Percentiles rank a stretch among this genome's conserved stretches.
Evolutionary conservation across 1,284 basidiomycete species (phyloP).

Genomic region (Fomes fomentarius): DNA sequence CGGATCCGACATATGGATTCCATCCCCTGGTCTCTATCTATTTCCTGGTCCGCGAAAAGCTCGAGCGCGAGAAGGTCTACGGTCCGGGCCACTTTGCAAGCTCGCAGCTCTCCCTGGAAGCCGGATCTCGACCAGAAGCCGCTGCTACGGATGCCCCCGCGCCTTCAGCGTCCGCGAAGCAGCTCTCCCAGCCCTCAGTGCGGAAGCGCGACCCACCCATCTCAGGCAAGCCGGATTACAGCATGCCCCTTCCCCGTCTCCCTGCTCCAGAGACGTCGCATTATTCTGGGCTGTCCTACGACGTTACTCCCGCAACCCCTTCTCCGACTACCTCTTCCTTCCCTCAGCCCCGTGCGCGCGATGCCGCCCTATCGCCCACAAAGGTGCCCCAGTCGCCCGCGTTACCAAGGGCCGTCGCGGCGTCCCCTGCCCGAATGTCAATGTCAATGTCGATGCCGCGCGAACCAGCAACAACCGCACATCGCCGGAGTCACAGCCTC

Average conservation of each 20-base stretch:
- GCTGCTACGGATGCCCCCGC: slow-evolving; percentile 28
- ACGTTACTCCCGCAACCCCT: slow-evolving; percentile 51
- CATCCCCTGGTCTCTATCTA: slow-evolving; percentile 97
- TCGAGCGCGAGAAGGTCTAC: slow-evolving; percentile 92
- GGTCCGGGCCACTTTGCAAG: slow-evolving; percentile 94
- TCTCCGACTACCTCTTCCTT: slow-evolving; percentile 59
- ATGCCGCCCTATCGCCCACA: slow-evolving; percentile 38
- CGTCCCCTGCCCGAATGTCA: slow-evolving; percentile 33
- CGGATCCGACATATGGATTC: slow-evolving; percentile 91
- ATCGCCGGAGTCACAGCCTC: slow-evolving; percentile 75
- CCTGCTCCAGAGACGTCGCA: slow-evolving; percentile 82
- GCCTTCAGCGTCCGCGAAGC: slow-evolving; percentile 31
- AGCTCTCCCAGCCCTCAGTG: slow-evolving; percentile 30
- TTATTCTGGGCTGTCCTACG: slow-evolving; percentile 79
- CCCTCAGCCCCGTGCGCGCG: slow-evolving; percentile 65
- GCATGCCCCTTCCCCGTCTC: slow-evolving; percentile 79
- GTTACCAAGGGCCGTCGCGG: slow-evolving; percentile 30
- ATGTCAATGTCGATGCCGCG: slow-evolving; percentile 48
- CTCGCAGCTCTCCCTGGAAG: slow-evolving; percentile 69
- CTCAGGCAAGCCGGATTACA: slow-evolving; percentile 67
- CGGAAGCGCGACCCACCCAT: slow-evolving; percentile 29
- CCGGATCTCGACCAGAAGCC: slow-evolving; percentile 27
- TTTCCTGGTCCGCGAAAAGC: slow-evolving; percentile 93
- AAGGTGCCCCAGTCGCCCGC: slow-evolving; percentile 11
- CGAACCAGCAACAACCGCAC: slow-evolving; percentile 68